Evolutionary conservation across 83 land plant species (phyloP), one percentile per base, ranked within the genome.

Genomic region (Picea engelmannii): DNA sequence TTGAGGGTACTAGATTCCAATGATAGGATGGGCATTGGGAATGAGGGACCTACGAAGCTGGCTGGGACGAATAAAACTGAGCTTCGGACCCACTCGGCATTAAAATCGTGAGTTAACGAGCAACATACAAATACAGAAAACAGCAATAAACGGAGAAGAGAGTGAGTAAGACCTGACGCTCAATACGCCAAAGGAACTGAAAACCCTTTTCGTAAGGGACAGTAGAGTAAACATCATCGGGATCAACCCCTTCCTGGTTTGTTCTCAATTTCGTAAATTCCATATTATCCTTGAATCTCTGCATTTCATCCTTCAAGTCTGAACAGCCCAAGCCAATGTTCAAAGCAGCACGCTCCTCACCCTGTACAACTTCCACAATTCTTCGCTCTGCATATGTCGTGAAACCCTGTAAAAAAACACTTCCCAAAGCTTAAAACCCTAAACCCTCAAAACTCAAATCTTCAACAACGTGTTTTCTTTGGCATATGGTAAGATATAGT

Each of bases 201-300:
- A 90, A 96, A 42, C 98, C 98, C 78, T 96, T 96, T 85, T 96
- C 98, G 52, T 94, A 96, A 0, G 98, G 98, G 24, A 96, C 93
- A 69, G 78, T 80, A 59, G 98, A 96, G 83, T 96, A 96, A 44
- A 96, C 81, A 83, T 92, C 94, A 85, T 94, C 95, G 8, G 98
- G 98, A 58, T 96, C 98, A 1, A 96, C 86, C 24, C 91, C 95
- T 79, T 94, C 95, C 87, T 92, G 92, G 24, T 94, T 92, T 42
- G 84, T 84, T 83, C 89, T 96, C 78, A 96, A 86, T 83, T 94
- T 96, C 6, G 96, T 92, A 85, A 94, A 94, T 82, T 96, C 96
- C 85, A 93, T 82, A 49, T 87, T 89, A 79, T 92, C 91, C 86
- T 96, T 96, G 85, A 94, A 96, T 78, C 97, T 87, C 83, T 91